Conservation (phyloP, 2,329 filamentous ascomycete species). For the Laburnicola sp. region DNA sequence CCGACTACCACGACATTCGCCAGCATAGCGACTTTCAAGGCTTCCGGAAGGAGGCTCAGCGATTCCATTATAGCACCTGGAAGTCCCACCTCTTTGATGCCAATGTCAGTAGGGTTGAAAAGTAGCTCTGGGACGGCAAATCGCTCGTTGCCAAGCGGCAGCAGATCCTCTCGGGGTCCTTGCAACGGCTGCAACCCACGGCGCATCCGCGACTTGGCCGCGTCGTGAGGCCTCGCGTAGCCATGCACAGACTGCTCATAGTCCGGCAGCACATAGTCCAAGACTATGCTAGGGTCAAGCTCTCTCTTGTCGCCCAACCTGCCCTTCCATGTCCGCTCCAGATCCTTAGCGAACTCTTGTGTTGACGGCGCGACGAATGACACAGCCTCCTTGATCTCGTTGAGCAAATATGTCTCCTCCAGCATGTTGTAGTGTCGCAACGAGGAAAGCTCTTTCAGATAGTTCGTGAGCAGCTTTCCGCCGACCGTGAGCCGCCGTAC, state of each 20-base stretch:
- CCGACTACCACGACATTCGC: conserved; percentile 89
- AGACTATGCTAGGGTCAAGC: conserved; percentile 63
- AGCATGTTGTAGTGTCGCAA: conserved; percentile 94
- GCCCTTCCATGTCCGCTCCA: conserved; percentile 80
- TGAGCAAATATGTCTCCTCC: conserved; percentile 89
- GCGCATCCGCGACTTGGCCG: conserved; percentile 59
- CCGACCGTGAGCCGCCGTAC: conserved; percentile 86
- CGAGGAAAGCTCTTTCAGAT: conserved; percentile 85
- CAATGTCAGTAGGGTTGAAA: conserved; percentile 84
- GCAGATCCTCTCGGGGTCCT: conserved; percentile 69
- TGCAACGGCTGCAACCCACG: conserved; percentile 53
- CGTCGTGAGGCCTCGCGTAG: conserved; percentile 75
- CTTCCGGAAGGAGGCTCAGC: conserved; percentile 73
- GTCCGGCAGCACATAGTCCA: conserved; percentile 92
- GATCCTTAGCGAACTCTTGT: conserved; percentile 65
- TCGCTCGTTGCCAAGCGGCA: conserved; percentile 88
- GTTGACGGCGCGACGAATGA: conserved; percentile 76
- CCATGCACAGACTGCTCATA: conserved; percentile 67
- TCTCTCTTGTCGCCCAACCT: conserved; percentile 59
- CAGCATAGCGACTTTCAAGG: conserved; percentile 79
- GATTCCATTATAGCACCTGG: conserved; percentile 82
- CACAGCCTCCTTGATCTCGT: conserved; percentile 90
- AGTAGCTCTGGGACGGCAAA: conserved; percentile 88
- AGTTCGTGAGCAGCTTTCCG: conserved; percentile 90
- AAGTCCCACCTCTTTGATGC: conserved; percentile 79